Conservation (phyloP, 2,329 filamentous ascomycete species). For the Pseudocercospora crystallina region DNA sequence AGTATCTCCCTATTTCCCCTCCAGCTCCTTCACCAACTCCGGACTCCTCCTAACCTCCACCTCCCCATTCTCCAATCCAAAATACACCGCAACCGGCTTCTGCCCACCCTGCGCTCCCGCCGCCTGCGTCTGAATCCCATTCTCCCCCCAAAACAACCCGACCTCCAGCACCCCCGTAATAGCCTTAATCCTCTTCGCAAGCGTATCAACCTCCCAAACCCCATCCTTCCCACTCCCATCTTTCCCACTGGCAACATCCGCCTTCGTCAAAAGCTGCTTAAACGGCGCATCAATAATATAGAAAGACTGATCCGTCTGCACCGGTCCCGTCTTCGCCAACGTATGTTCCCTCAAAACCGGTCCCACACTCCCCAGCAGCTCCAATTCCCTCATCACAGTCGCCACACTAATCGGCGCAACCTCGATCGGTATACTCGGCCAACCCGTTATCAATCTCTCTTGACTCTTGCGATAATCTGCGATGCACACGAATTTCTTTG, state of each 20-base stretch:
- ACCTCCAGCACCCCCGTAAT: constrained; percentile 89
- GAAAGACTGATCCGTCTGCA: constrained; percentile 83
- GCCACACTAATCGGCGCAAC: constrained; percentile 82
- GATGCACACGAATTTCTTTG: constrained; percentile 34
- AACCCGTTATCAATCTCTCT: constrained; percentile 68
- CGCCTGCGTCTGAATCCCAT: constrained; percentile 67
- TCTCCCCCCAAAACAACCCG: constrained; percentile 81
- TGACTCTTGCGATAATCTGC: constrained; percentile 89
- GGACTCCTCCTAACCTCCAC: constrained; percentile 36
- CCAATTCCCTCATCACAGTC: constrained; percentile 72
- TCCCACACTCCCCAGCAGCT: constrained; percentile 67
- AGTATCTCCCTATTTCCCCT: neutral
- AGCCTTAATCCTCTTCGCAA: constrained; percentile 73
- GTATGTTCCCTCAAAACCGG: constrained; percentile 72
- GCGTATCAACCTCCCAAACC: constrained; percentile 74
- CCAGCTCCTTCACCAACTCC: constrained; percentile 13
- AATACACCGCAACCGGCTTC: constrained; percentile 92
- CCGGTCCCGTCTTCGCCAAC: constrained; percentile 75
- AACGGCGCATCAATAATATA: constrained; percentile 94
- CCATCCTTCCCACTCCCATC: constrained; percentile 49
- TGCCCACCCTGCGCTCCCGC: constrained; percentile 68
- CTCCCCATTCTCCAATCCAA: constrained; percentile 72
- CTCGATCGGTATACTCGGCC: constrained; percentile 89
- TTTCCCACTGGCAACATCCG: constrained; percentile 49
- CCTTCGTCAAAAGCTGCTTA: constrained; percentile 62